Evolutionary conservation across 2,329 filamentous ascomycete genomes (phyloP).

Genomic region (Aspergillus ochraceus): DNA sequence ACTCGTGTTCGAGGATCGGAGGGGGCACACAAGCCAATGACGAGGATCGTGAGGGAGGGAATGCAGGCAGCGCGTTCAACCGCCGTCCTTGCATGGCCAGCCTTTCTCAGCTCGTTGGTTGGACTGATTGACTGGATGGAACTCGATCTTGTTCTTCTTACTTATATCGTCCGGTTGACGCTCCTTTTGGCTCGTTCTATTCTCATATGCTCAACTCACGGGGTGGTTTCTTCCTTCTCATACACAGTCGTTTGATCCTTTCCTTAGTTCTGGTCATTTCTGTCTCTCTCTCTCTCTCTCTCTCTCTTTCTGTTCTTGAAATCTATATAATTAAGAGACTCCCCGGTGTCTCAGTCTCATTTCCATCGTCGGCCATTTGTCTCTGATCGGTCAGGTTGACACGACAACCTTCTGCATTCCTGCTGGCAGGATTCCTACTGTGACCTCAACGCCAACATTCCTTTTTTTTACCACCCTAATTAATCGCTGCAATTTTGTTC

Average conservation of each 20-base stretch:
- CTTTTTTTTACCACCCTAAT: background rate
- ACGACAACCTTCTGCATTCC: constrained; percentile 38
- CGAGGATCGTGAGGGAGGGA: constrained; percentile 1
- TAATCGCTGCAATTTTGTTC: background rate
- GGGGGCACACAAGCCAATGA: background rate
- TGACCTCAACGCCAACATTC: constrained; percentile 15
- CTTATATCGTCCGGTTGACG: background rate
- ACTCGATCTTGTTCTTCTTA: background rate
- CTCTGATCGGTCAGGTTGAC: constrained; percentile 28
- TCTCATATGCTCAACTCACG: background rate
- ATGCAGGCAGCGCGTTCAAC: constrained; percentile 13
- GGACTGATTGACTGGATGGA: background rate
- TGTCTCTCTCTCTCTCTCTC: constrained; percentile 5
- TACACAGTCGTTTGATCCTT: constrained; percentile 2
- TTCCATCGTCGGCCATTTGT: background rate
- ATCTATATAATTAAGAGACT: constrained; percentile 3
- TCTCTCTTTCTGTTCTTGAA: too few species aligned
- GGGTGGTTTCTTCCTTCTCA: constrained; percentile 1
- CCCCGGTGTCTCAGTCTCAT: background rate
- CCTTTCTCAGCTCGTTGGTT: constrained; percentile 1
- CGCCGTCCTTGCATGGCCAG: constrained; percentile 14
- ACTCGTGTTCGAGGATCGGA: constrained; percentile 7
- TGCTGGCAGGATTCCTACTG: constrained; percentile 30
- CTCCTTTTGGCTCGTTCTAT: background rate
- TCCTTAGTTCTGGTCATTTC: constrained; percentile 19